These are phyloP conservation scores for Oryza glumipatula DNA, from an alignment of 176 grass and related monocot genomes.

Conservation along the genomic window DNA sequence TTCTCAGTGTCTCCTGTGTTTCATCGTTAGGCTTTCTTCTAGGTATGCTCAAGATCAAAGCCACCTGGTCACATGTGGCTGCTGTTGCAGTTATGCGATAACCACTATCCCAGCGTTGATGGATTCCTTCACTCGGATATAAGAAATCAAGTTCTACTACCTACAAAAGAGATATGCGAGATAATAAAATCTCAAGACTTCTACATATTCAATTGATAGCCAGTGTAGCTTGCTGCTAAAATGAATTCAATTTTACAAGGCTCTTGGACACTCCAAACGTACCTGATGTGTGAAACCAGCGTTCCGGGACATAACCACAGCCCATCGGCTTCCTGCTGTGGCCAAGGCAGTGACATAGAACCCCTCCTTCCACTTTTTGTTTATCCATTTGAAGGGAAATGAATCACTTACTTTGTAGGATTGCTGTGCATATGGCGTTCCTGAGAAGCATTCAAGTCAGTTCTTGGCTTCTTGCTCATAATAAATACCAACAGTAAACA, in stretches of 20 bases:
- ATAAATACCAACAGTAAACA: slow-evolving; percentile 27
- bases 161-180: slow-evolving; percentile 36
- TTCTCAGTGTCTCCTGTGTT: slow-evolving; percentile 94
- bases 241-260: slow-evolving; percentile 19
- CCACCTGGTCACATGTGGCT: slow-evolving; percentile 87
- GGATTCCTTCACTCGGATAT: slow-evolving; percentile 95
- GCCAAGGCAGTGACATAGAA: slow-evolving; percentile 97
- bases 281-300: slow-evolving; percentile 91
- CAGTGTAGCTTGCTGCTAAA: background rate
- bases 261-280: slow-evolving; percentile 9
- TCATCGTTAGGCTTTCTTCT: slow-evolving; percentile 85
- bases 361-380: slow-evolving; percentile 98
- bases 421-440: slow-evolving; percentile 86
- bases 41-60: slow-evolving; percentile 85
- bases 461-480: slow-evolving; percentile 44
- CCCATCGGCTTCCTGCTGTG: slow-evolving; percentile 90
- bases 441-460: slow-evolving; percentile 54
- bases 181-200: background rate
- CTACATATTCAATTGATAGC: background rate
- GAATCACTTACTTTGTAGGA: slow-evolving; percentile 97
- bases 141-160: slow-evolving; percentile 98
- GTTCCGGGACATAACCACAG: slow-evolving; percentile 93
- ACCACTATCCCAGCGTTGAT: slow-evolving; percentile 88
- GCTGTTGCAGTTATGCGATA: slow-evolving; percentile 92
- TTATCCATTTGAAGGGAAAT: slow-evolving; percentile 99